phyloP scores from a whole-genome alignment of 352 stramenopile genomes.

The Phytophthora pinifolia region DNA sequence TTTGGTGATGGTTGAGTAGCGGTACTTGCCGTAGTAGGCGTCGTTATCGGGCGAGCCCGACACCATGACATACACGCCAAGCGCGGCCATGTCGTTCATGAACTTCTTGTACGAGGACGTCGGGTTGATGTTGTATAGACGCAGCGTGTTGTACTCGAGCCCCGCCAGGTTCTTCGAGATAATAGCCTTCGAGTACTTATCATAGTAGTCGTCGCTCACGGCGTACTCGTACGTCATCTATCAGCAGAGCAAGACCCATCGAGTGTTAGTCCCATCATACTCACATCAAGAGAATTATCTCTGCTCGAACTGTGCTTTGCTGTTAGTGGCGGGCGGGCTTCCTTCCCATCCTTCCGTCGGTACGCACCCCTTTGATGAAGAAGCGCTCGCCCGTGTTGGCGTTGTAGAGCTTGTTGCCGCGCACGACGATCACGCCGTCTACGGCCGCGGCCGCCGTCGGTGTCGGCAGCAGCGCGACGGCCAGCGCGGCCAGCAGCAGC shows the following conservation, averaged over 20 bases:
- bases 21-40: conserved; percentile 86
- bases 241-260: no score
- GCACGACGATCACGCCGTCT: conserved; percentile 67
- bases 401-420: conserved; percentile 90
- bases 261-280: no score
- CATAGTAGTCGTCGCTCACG: conserved; percentile 85
- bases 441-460: conserved; percentile 23
- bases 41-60: conserved; percentile 81
- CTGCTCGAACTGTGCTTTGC: conserved; percentile 16
- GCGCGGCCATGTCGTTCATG: conserved; percentile 78
- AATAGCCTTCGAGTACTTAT: conserved; percentile 77
- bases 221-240: conserved; percentile 89
- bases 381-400: conserved; percentile 79
- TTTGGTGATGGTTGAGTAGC: conserved; percentile 78
- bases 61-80: conserved; percentile 83
- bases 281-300: not conserved
- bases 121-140: conserved; percentile 89
- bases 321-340: conserved; percentile 13
- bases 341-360: conserved; percentile 20
- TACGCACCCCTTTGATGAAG: conserved; percentile 84
- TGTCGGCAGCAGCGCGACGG: conserved; percentile 18
- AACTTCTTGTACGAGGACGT: conserved; percentile 81
- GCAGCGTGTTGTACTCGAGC: conserved; percentile 83
- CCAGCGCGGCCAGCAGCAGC: conserved; percentile 24
- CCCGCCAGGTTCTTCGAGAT: conserved; percentile 68